Percentiles rank a stretch among this genome's conserved stretches.
These are phyloP conservation scores for Erigeron canadensis DNA, from an alignment of 129 eudicot species.

Conservation along the genomic window DNA sequence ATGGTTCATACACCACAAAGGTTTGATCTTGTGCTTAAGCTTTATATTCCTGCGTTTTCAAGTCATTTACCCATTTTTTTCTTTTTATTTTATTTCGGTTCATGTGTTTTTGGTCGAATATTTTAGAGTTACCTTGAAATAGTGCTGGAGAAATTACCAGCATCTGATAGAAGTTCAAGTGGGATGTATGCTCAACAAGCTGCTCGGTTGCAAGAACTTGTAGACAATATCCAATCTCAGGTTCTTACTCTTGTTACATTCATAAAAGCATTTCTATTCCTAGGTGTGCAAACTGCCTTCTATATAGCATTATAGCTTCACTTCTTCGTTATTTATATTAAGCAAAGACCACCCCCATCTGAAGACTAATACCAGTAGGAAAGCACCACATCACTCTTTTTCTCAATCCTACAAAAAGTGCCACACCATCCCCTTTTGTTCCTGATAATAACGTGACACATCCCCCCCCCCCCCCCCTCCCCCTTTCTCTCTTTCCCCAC, in stretches of 20 bases:
- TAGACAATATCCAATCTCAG: conserved; percentile 90
- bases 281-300: background rate
- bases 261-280: background rate
- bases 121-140: conserved; percentile 87
- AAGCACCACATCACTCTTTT: too few relatives aligned
- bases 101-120: background rate
- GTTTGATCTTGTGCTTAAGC: conserved; percentile 32
- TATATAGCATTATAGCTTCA: background rate
- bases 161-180: conserved; percentile 62
- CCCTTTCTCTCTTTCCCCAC: too few relatives aligned
- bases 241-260: conserved; percentile 32
- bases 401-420: too few relatives aligned
- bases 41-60: background rate
- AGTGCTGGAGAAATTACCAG: conserved; percentile 82
- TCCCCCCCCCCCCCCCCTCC: too few relatives aligned
- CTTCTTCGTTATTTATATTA: too few relatives aligned
- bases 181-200: conserved; percentile 88
- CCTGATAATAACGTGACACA: too few relatives aligned
- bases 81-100: conserved; percentile 7
- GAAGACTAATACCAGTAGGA: too few relatives aligned
- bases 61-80: background rate
- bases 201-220: conserved; percentile 88
- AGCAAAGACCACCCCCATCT: too few relatives aligned
- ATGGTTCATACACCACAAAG: conserved; percentile 97
- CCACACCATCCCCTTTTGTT: too few relatives aligned